Percentiles rank a stretch among this genome's conserved stretches.
phyloP scores from a whole-genome alignment of 305 asterid species.

The Fraxinus sp. region DNA sequence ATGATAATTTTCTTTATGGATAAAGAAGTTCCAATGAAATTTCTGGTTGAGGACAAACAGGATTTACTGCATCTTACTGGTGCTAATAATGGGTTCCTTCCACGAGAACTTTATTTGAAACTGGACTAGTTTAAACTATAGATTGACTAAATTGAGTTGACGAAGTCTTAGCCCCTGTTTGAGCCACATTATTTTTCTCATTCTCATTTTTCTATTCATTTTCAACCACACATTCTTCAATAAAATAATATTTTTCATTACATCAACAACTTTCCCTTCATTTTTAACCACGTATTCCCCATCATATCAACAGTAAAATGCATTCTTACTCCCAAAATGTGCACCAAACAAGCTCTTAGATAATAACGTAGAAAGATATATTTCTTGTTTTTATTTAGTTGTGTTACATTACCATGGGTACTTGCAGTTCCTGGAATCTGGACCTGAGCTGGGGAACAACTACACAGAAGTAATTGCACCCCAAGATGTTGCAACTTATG shows the following conservation, averaged over 20 bases:
- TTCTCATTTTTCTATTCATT: no score
- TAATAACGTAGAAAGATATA: background rate
- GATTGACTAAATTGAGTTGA: background rate
- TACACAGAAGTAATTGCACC: conserved; percentile 81
- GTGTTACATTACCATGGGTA: conserved; percentile 13
- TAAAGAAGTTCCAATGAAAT: background rate
- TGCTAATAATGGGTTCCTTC: background rate
- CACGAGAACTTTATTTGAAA: background rate
- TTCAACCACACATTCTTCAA: no score
- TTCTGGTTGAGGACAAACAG: background rate
- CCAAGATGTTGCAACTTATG: conserved; percentile 94
- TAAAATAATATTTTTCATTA: no score
- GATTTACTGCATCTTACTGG: background rate
- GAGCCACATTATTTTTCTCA: no score
- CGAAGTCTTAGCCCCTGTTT: background rate
- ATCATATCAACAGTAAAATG: no score
- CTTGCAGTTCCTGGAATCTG: conserved; percentile 81
- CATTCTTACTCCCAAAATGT: no score
- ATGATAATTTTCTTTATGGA: background rate
- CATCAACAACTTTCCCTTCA: no score
- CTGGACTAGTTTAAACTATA: background rate
- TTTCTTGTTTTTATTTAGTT: background rate
- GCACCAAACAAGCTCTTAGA: background rate
- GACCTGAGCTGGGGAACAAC: conserved; percentile 70
- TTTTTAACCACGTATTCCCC: no score